Evolutionary conservation across 2,329 filamentous ascomycete genomes (phyloP), one percentile per base, ranked within the genome.

Genomic region (Hortaea werneckii): DNA sequence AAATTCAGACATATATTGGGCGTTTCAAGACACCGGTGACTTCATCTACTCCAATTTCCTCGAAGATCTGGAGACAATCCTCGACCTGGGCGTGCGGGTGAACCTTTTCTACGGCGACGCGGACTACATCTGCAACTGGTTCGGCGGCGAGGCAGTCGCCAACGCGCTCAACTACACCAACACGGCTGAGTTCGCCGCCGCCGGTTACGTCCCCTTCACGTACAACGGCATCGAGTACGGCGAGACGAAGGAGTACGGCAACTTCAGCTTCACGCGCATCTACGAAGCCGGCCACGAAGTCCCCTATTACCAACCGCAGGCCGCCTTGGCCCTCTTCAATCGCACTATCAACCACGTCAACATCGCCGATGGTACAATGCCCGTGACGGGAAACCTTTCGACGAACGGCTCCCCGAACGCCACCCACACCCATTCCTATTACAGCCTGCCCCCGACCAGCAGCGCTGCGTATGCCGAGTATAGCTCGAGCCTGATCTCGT

Each of bases 11-110:
- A 39, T 48, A 42, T 48, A 48, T 40, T 42, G 29, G 13, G 44
- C 45, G 8, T 50, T 50, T 37, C 41, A 44, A 29, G 64, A 67
- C 48, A 72, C 71, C 2, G 75, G 74, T 37, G 82, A 85, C 61
- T 79, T 78, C 50, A 75, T 79, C 44, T 81, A 80, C 56, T 74
- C 76, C 27, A 76, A 77, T 51, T 75, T 80, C 56, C 67, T 62
- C 20, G 53, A 60, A 27, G 66, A 70, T 46, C 45, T 68, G 6
- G 64, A 67, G 46, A 49, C 59, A 64, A 72, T 48, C 71, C 59
- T 69, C 1, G 51, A 61, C 40, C 52, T 56, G 26, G 65, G 61
- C 41, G 60, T 69, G 6, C 58, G 63, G 8, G 61, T 68, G 5
- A 59, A 57, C 32, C 46, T 67, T 39, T 45, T 6, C 30, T 42